Base-by-base conservation (phyloP, 148 eudicot genomes). In the Vaccinium corymbosum region DNA sequence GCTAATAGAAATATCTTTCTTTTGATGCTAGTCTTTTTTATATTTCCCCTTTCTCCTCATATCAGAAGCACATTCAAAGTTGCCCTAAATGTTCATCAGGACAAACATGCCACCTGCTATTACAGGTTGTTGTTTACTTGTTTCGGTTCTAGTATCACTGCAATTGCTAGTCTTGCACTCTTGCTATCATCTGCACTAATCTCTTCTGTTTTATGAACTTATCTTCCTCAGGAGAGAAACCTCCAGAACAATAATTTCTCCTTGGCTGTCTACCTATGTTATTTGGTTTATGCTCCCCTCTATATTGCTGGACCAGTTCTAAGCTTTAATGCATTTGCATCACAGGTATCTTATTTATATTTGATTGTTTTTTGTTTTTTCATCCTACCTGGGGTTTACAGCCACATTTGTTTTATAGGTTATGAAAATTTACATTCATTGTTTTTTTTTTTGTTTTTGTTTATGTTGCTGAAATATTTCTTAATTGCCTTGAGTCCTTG, bases 281-380 rank as follows among this genome's bases (percentile, higher is more conserved):
- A 94, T 89, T 84, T 96, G 90, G 80, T 89, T 19, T 96, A 94
- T 89, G 98, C 99, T 78, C 99, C 99, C 51, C 93, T 96, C 76
- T 96, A 96, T 84, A 96, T 96, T 84, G 99, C 98, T 55, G 99
- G 99, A 81, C 99, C 85, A 22, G 70, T 62, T 62, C 70, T 92
- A 77, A 93, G 93, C 88, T 96, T 94, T 87, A 96, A 96, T 83
- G 97, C 94, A 81, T 94, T 96, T 90, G 95, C 92, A 85, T 92
- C 99, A 55, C 99, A 96, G 97, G 99, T 94, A 84, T 83, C 86
- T 88, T 78, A 19, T 57, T 20, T 46, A n/a, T 29, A 11, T 27
- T 64, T 68, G 38, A 1, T 20, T 42, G 20, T 19, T 55, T 55
- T 83, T 79, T 13, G 25, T 13, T 25, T 10, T 27, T 56, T 3